Conservation (phyloP, 2,329 filamentous ascomycete genomes). For the Ustulina deusta region DNA sequence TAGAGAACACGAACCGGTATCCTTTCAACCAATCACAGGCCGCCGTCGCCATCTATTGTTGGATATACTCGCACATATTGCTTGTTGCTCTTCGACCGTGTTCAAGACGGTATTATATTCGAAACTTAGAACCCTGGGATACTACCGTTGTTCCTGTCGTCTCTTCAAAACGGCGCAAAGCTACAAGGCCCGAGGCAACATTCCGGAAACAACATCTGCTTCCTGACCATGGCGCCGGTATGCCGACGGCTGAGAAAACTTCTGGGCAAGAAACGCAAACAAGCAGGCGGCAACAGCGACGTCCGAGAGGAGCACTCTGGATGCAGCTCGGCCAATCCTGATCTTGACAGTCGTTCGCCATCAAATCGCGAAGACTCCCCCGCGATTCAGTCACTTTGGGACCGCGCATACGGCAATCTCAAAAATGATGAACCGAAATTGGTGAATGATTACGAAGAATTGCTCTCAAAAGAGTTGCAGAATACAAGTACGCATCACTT, state of each 20-base stretch:
- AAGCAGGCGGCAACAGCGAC: neutral
- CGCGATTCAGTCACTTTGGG: conserved; percentile 44
- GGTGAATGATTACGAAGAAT: conserved; percentile 45
- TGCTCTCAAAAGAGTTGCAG: conserved; percentile 33
- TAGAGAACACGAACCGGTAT: no score
- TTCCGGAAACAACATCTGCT: neutral
- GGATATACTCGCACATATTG: no score
- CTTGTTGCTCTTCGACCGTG: no score
- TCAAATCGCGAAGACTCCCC: neutral
- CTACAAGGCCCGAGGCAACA: neutral
- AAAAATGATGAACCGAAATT: conserved; percentile 35
- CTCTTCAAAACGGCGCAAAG: no score
- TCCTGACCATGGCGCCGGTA: neutral
- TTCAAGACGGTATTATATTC: no score
- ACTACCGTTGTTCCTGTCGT: no score
- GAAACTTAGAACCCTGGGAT: no score
- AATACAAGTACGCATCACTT: conserved; percentile 39
- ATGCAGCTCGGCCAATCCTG: neutral
- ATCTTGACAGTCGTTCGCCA: neutral
- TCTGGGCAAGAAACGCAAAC: neutral
- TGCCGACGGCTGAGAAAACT: neutral
- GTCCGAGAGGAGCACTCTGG: neutral
- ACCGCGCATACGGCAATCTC: conserved; percentile 47
- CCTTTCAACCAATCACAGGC: no score
- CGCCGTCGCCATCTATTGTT: no score